phyloP scores from a whole-genome alignment of 345 rosid species.

The Lepidium sativum region DNA sequence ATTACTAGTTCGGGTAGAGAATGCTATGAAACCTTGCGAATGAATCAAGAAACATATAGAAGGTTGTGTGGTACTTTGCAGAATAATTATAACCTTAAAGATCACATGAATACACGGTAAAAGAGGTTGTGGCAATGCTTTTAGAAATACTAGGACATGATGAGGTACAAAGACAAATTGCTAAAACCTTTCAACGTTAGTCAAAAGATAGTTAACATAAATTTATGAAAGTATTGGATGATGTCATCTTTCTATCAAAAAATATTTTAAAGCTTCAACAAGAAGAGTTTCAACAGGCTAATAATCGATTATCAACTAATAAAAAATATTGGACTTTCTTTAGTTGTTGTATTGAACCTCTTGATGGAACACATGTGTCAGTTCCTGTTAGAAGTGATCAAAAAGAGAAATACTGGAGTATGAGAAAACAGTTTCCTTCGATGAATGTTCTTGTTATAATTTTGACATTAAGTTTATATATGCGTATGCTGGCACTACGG shows the following conservation, averaged over 20 bases:
- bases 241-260: neutral
- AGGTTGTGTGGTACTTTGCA: no score
- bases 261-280: no score
- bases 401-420: neutral
- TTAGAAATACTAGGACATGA: neutral
- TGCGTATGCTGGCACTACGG: neutral
- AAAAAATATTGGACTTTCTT: neutral
- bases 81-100: no score
- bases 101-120: neutral
- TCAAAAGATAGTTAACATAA: neutral
- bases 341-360: neutral
- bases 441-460: neutral
- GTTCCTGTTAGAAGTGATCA: neutral
- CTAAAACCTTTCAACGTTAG: neutral
- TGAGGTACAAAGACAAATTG: neutral
- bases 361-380: neutral
- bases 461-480: conserved; percentile 2
- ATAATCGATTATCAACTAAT: neutral
- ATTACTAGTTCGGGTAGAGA: no score
- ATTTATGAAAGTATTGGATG: neutral
- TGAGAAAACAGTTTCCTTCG: neutral
- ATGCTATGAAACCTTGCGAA: no score
- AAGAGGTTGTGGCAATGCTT: neutral
- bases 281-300: neutral
- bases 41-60: no score